Conservation (phyloP, 2,329 filamentous ascomycete genomes). For the Scedosporium apiospermum region DNA sequence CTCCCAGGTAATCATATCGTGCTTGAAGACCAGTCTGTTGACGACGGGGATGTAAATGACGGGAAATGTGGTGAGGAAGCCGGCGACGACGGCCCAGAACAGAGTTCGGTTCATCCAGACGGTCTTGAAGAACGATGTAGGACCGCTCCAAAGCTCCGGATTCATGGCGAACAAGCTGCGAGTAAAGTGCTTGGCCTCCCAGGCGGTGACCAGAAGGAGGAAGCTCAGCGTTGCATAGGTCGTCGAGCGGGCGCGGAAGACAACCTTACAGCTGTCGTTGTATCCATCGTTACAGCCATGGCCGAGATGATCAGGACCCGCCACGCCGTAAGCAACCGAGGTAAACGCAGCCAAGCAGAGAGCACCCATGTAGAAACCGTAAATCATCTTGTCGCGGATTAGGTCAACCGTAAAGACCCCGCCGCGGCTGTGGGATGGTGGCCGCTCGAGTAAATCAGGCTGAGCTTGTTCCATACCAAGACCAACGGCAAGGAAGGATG, state of each 20-base stretch:
- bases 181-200: slow-evolving; percentile 65
- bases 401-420: slow-evolving; percentile 58
- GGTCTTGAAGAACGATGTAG: slow-evolving; percentile 45
- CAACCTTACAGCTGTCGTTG: slow-evolving; percentile 38
- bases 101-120: slow-evolving; percentile 61
- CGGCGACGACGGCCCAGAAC: slow-evolving; percentile 52
- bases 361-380: slow-evolving; percentile 53
- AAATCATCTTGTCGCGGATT: slow-evolving; percentile 57
- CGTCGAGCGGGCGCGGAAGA: slow-evolving; percentile 57
- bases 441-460: slow-evolving; percentile 56
- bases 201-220: slow-evolving; percentile 57
- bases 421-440: slow-evolving; percentile 49
- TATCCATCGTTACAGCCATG: slow-evolving; percentile 47
- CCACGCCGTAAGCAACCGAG: slow-evolving; percentile 43
- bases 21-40: slow-evolving; percentile 59
- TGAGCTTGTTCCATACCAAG: slow-evolving; percentile 62
- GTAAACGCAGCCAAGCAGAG: slow-evolving; percentile 54
- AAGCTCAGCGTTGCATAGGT: slow-evolving; percentile 63
- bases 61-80: slow-evolving; percentile 51
- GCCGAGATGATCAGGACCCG: slow-evolving; percentile 34
- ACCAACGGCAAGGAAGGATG: slow-evolving; percentile 61
- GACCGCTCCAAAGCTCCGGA: slow-evolving; percentile 36
- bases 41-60: slow-evolving; percentile 60
- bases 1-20: slow-evolving; percentile 59
- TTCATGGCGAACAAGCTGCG: slow-evolving; percentile 62